A percentile compares a stretch with the other conserved stretches of the same genome.
These are phyloP conservation scores for Leptomonas seymouri DNA, from an alignment of 208 protist genomes.

Conservation along the genomic window DNA sequence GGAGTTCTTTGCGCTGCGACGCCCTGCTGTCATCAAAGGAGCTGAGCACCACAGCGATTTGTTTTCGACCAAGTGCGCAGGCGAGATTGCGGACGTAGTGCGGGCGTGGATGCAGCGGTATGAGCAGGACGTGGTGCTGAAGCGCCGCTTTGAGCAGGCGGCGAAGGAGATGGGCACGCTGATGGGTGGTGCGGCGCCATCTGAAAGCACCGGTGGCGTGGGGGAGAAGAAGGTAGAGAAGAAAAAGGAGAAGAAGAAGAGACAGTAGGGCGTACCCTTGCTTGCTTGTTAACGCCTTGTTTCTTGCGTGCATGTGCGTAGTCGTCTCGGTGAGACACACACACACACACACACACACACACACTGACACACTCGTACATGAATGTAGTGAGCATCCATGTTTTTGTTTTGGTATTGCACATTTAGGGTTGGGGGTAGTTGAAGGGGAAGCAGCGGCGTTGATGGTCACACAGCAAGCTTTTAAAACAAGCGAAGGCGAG, in stretches of 20 bases:
- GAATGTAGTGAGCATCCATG: too few relatives aligned
- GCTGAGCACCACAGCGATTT: conserved; percentile 59
- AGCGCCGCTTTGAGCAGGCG: conserved; percentile 78
- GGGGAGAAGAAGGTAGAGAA: conserved; percentile 64
- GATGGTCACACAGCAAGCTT: conserved; percentile 12
- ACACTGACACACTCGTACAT: too few relatives aligned
- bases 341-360: too few relatives aligned
- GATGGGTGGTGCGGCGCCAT: conserved; percentile 39
- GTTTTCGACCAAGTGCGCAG: conserved; percentile 47
- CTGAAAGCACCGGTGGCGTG: conserved; percentile 12
- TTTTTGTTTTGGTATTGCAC: background rate
- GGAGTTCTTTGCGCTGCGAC: conserved; percentile 75
- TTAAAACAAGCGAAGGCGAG: background rate
- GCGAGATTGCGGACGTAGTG: conserved; percentile 67
- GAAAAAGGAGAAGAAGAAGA: conserved; percentile 81
- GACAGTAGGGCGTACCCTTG: conserved; percentile 5
- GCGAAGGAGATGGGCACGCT: conserved; percentile 78
- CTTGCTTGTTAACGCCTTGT: background rate
- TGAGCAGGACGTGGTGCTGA: conserved; percentile 72
- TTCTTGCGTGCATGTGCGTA: too few relatives aligned
- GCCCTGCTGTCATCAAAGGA: conserved; percentile 62
- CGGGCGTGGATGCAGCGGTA: conserved; percentile 81
- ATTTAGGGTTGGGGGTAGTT: background rate
- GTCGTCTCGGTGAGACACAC: too few relatives aligned
- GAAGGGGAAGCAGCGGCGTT: background rate